Base-by-base conservation (phyloP, 2,329 filamentous ascomycete species). In the Cercospora canescens region DNA sequence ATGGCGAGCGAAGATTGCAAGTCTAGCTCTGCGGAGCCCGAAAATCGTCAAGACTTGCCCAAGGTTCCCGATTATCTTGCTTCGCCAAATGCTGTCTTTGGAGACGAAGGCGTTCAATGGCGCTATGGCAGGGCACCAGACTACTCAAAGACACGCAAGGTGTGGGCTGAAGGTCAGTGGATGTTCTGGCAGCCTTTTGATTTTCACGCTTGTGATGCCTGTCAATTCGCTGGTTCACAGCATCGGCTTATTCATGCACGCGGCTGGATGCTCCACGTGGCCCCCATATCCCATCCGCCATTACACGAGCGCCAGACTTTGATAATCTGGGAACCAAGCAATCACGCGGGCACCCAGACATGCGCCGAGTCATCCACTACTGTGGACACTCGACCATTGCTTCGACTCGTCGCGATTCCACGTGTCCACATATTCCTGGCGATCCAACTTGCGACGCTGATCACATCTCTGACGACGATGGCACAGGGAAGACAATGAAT, bases 81-180 rank as follows among this genome's bases (percentile, higher is more conserved):
- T 18, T 83, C 87, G 68, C 83, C 85, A 0, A 83, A 89, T 74
- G 86, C 87, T 26, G 85, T 88, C 54, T 79, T 88, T 59, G 81
- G 82, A 60, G 86, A 88, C 69, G 71, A 75, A 56, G 76, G 82
- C 11, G 85, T 84, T 11, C 80, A 82, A 62, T 90, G 88, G 88
- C 81, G 88, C 54, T 86, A 89, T 76, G 86, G 86, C 9, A 77
- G 78, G 62, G 81, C 86, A 45, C 88, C 88, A 1, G 87, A 90
- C 73, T 91, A 91, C 76, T 82, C 81, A 39, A 88, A 88, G 73
- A 90, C 88, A 2, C 81, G 88, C 39, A 82, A 84, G 64, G 81
- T 87, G 50, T 90, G 83, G 75, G 79, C 81, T 68, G 80, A 88
- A 72, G 87, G 88, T 89, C 76, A 77, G 84, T 55, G 24, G 26